These are phyloP conservation scores for Zanthoxylum bungeanum DNA, from an alignment of 345 rosid genomes.

Conservation along the genomic window DNA sequence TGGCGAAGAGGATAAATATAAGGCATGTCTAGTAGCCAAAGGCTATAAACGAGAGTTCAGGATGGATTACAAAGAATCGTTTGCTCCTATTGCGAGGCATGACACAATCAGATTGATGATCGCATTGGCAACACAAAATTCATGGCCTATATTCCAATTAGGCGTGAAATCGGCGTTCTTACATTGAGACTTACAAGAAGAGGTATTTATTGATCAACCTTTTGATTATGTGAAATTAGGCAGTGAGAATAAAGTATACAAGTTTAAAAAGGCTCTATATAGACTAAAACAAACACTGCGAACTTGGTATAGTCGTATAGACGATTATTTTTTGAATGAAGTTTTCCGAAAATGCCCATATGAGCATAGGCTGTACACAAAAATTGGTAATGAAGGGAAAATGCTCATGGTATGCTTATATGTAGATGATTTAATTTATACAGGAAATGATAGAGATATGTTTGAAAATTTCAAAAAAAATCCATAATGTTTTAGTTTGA, in stretches of 20 bases:
- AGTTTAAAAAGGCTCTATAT: not conserved
- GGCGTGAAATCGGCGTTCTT: not conserved
- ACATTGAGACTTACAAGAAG: not conserved
- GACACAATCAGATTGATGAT: not conserved
- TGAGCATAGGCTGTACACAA: not conserved
- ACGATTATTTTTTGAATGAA: not conserved
- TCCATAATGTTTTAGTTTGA: not conserved
- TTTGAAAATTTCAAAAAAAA: not conserved
- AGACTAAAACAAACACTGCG: not conserved
- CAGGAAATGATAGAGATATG: not conserved
- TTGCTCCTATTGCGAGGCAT: not conserved
- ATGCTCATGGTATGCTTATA: not conserved
- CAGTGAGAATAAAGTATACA: not conserved
- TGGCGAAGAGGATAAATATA: not conserved
- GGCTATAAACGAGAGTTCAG: not conserved
- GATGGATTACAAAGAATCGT: not conserved
- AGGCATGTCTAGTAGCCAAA: not conserved
- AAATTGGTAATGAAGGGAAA: not conserved
- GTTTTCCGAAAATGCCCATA: not conserved
- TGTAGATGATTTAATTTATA: not conserved
- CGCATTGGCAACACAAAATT: not conserved
- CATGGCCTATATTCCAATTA: not conserved
- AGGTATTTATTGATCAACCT: not conserved
- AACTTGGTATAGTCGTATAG: slow-evolving; percentile 2
- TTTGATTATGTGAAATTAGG: not conserved